Evolutionary conservation across 1,139 yeast species (phyloP).

Genomic region (Candida tropicalis): DNA sequence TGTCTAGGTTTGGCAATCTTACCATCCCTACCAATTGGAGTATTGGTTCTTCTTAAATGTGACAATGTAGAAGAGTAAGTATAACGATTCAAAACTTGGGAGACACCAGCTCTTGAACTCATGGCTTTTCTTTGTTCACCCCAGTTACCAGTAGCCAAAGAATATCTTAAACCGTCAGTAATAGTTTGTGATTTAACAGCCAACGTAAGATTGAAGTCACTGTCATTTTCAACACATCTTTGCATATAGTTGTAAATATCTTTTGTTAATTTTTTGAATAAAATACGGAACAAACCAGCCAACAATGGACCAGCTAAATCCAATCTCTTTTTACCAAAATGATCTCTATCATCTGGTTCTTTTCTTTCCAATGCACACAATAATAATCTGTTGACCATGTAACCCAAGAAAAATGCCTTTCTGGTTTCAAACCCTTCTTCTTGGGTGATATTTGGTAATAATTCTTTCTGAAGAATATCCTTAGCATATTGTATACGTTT

Average conservation of each 20-base stretch:
- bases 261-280: slow-evolving; percentile 89
- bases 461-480: slow-evolving; percentile 93
- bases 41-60: slow-evolving; percentile 97
- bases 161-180: slow-evolving; percentile 95
- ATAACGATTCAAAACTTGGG: slow-evolving; percentile 96
- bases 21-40: slow-evolving; percentile 99
- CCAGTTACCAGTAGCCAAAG: slow-evolving; percentile 99
- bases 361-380: slow-evolving; percentile 95
- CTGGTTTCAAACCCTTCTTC: slow-evolving; percentile 96
- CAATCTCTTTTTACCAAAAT: slow-evolving; percentile 96
- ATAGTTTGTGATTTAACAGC: slow-evolving; percentile 97
- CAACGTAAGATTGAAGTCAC: slow-evolving; percentile 91
- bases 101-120: slow-evolving; percentile 99
- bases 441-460: slow-evolving; percentile 95
- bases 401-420: slow-evolving; percentile 95
- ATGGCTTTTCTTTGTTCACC: slow-evolving; percentile 99
- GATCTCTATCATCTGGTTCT: slow-evolving; percentile 99
- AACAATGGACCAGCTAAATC: slow-evolving; percentile 98
- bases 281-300: slow-evolving; percentile 91
- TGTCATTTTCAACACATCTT: slow-evolving; percentile 96
- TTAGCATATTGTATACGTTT: slow-evolving; percentile 98
- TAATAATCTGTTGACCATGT: slow-evolving; percentile 93
- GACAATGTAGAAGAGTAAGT: slow-evolving; percentile 97
- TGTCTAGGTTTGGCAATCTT: slow-evolving; percentile 98
- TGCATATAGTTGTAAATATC: slow-evolving; percentile 98